Conservation (phyloP, 345 rosid species). For the Aquilaria sinensis region DNA sequence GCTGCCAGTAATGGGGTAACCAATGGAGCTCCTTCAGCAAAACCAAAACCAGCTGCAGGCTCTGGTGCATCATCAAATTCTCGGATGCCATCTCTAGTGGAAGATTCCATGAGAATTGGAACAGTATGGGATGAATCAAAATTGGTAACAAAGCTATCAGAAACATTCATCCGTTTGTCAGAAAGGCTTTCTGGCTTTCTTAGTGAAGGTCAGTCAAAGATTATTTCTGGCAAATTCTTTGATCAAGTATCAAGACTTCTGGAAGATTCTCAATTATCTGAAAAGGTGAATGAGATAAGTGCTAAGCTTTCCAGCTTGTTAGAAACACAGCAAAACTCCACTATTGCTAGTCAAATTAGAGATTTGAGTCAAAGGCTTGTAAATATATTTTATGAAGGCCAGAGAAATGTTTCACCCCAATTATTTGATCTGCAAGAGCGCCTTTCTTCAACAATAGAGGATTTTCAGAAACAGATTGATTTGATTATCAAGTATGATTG, state of each 20-base stretch:
- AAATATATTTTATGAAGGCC: conserved; percentile 72
- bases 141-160: conserved; percentile 54
- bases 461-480: conserved; percentile 92
- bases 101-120: conserved; percentile 30
- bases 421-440: conserved; percentile 79
- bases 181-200: conserved; percentile 87
- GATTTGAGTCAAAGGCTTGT: conserved; percentile 73
- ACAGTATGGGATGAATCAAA: conserved; percentile 74
- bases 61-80: conserved; percentile 22
- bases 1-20: conserved; percentile 38
- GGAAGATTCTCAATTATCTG: conserved; percentile 68
- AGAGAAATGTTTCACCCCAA: conserved; percentile 74
- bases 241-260: conserved; percentile 73
- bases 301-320: conserved; percentile 61
- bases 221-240: conserved; percentile 69
- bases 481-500: conserved; percentile 83
- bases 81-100: conserved; percentile 30
- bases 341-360: conserved; percentile 58
- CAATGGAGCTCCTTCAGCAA: conserved; percentile 28
- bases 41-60: conserved; percentile 19
- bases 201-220: conserved; percentile 73
- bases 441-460: conserved; percentile 70
- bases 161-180: conserved; percentile 74
- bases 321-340: conserved; percentile 75
- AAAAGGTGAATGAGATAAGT: conserved; percentile 64